Conservation (phyloP, 345 rosid genomes). For the Microthlaspi erraticum region DNA sequence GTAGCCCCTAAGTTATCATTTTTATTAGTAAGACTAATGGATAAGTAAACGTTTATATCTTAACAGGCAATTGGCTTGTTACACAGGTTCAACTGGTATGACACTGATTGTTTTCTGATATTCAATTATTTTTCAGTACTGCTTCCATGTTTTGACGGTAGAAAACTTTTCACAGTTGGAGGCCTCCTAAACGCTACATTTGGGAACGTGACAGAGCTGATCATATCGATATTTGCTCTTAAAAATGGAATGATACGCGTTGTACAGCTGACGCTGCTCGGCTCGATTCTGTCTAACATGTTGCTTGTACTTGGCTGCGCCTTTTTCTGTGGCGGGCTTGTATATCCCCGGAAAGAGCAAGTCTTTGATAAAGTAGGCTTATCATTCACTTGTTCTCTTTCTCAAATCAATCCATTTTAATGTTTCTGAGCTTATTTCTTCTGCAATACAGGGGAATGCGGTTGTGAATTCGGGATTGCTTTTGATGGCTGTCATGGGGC, state of each 20-base stretch:
- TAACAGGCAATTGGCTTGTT: constrained; percentile 85
- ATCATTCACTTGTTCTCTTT: neutral
- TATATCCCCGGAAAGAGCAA: constrained; percentile 67
- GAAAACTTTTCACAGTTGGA: constrained; percentile 56
- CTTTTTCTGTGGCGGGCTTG: constrained; percentile 88
- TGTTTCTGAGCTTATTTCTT: constrained; percentile 47
- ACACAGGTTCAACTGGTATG: constrained; percentile 88
- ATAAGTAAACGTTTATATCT: constrained; percentile 1
- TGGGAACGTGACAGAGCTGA: constrained; percentile 94
- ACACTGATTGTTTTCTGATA: neutral
- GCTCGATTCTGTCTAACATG: constrained; percentile 96
- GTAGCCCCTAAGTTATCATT: neutral
- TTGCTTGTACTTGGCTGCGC: constrained; percentile 96
- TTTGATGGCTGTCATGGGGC: constrained; percentile 97
- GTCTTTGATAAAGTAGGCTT: constrained; percentile 73
- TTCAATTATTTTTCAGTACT: neutral
- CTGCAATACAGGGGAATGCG: constrained; percentile 70
- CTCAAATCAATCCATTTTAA: too few relatives aligned
- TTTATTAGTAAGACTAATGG: neutral
- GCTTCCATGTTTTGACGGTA: neutral
- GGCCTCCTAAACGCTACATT: constrained; percentile 94
- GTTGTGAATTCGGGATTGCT: constrained; percentile 85
- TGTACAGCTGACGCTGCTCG: constrained; percentile 86
- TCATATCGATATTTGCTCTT: constrained; percentile 87
- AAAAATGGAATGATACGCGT: constrained; percentile 80